Evolutionary conservation across 441 rosid genomes (phyloP), one percentile per base, ranked within the genome.

Genomic region (Geranium incanum): DNA sequence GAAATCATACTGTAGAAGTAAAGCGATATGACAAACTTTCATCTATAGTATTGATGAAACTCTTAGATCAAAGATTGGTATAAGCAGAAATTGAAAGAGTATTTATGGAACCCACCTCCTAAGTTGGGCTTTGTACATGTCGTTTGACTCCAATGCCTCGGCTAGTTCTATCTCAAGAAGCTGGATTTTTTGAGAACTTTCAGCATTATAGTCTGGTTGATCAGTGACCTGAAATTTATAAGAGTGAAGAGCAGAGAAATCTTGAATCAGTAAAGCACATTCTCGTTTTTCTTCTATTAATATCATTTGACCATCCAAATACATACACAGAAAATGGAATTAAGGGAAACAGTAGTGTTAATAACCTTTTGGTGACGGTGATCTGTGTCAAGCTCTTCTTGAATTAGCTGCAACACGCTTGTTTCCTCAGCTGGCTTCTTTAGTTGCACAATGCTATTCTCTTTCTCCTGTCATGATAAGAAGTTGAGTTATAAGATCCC

Each of bases 151-250:
- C 67, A 60, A 69, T 6, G 79, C 76, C 72, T 77, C 80, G 43
- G 74, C 72, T 63, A 79, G 70, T 66, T 83, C 81, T 50, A 78
- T 75, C 67, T 82, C 85, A 64, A 81, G 93, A 57, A 63, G 73
- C 69, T 76, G 81, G 21, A 85, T 74, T 76, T 84, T 81, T 36
- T 60, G 55, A 67, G 63, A 68, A 70, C 74, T 77, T 74, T 70
- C 75, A 18, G 70, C 67, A 36, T 68, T 64, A 60, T 59, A 16
- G 55, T 67, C 65, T 66, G 38, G 36, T 36, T 68, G 36, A 41
- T 71, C 71, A 37, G 67, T 75, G 59, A 70, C 80, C 89, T 82
- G 82, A 71, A 74, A 76, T 39, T 33, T 7, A 71, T 2, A 39
- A 63, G 12, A 3, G 39, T 41, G 36, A 55, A 15, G 43, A 28